phyloP scores from a whole-genome alignment of 2,329 filamentous ascomycete genomes.

The Paecilomyces sp. region DNA sequence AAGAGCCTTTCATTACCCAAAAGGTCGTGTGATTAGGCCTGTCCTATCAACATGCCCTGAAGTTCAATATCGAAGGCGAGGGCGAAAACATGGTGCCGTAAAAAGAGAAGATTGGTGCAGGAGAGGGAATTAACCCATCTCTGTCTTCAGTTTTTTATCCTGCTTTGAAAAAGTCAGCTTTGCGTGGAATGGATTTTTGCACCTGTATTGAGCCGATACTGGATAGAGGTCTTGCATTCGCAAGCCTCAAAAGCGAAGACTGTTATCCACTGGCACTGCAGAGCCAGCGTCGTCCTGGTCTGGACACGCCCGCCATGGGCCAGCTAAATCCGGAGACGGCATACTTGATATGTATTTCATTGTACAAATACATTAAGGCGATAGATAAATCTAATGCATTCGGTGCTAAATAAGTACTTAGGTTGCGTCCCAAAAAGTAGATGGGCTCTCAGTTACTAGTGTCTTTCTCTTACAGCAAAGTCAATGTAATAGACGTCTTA shows the following conservation, averaged over 20 bases:
- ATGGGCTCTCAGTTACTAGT: background rate
- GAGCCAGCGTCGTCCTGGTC: background rate
- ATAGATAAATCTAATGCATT: constrained; percentile 13
- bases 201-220: background rate
- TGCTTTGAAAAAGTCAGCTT: background rate
- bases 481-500: too few relatives aligned
- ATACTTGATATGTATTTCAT: background rate
- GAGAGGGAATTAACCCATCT: background rate
- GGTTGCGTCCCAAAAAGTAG: background rate
- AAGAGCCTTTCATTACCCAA: constrained; percentile 1
- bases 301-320: background rate
- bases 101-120: background rate
- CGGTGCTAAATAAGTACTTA: constrained; percentile 15
- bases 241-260: background rate
- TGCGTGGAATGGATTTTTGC: background rate
- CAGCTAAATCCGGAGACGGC: background rate
- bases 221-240: background rate
- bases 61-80: background rate
- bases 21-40: background rate
- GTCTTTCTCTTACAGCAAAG: too few relatives aligned
- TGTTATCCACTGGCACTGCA: background rate
- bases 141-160: background rate
- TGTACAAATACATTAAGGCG: constrained; percentile 14
- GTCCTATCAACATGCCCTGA: background rate
- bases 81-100: background rate